These are phyloP conservation scores for Colletotrichum cereale DNA, from an alignment of 2,329 filamentous ascomycete species.

Conservation along the genomic window DNA sequence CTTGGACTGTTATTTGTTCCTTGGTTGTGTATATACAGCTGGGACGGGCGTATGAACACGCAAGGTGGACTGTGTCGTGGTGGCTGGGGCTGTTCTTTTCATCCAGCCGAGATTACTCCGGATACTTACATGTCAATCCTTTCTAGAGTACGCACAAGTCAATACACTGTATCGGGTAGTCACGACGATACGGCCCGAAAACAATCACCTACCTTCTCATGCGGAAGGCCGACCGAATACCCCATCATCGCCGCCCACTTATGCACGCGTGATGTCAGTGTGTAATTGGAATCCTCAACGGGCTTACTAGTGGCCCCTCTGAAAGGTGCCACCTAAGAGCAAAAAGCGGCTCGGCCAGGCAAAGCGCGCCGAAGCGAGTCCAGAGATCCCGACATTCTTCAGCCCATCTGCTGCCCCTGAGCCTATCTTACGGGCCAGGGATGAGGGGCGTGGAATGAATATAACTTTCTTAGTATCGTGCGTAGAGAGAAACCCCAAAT, in stretches of 20 bases:
- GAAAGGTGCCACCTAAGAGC: not conserved
- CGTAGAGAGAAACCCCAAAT: too few species aligned
- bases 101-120: too few species aligned
- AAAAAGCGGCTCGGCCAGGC: not conserved
- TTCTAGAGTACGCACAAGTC: too few species aligned
- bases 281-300: not conserved
- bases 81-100: not conserved
- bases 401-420: not conserved
- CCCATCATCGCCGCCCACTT: not conserved
- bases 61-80: not conserved
- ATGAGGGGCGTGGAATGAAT: not conserved
- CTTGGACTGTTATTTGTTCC: not conserved
- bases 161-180: not conserved
- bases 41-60: not conserved
- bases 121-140: not conserved
- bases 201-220: not conserved
- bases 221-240: not conserved
- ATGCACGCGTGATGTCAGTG: conserved; percentile 7
- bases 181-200: not conserved
- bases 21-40: not conserved
- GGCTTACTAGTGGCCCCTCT: not conserved
- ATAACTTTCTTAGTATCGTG: too few species aligned
- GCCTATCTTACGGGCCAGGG: not conserved
- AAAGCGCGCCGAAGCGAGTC: not conserved
- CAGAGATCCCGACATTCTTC: not conserved